phyloP scores from a whole-genome alignment of 2,329 filamentous ascomycete species.

The Scolecobasidium constrictum region DNA sequence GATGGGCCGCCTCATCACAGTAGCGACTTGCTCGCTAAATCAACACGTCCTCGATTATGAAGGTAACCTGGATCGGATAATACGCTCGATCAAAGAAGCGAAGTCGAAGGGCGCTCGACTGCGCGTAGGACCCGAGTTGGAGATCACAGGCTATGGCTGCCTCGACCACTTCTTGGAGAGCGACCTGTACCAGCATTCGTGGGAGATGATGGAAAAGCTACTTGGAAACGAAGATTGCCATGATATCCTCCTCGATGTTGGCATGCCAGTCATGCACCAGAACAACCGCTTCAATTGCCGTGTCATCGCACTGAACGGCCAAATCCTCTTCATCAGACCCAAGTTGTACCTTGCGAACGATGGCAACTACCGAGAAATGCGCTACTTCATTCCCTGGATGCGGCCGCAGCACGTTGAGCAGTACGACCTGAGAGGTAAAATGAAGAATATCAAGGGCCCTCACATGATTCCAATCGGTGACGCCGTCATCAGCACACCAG shows the following conservation, averaged over 20 bases:
- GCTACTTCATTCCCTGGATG: slow-evolving; percentile 55
- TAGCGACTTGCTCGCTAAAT: slow-evolving; percentile 12
- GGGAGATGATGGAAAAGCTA: slow-evolving; percentile 53
- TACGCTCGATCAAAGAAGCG: slow-evolving; percentile 49
- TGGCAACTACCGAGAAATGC: slow-evolving; percentile 45
- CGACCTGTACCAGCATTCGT: slow-evolving; percentile 45
- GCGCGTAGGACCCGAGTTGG: slow-evolving; percentile 40
- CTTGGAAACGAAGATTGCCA: slow-evolving; percentile 48
- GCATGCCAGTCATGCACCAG: slow-evolving; percentile 11
- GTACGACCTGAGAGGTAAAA: slow-evolving; percentile 49
- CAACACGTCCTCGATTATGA: slow-evolving; percentile 46
- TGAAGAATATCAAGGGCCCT: slow-evolving; percentile 42
- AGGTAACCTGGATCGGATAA: slow-evolving; percentile 53
- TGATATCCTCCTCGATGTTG: slow-evolving; percentile 57
- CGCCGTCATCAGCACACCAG: slow-evolving; percentile 44
- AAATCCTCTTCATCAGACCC: slow-evolving; percentile 46
- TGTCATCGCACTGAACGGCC: slow-evolving; percentile 52
- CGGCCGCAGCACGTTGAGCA: slow-evolving; percentile 49
- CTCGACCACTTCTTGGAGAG: slow-evolving; percentile 50
- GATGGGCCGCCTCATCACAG: slow-evolving; percentile 13
- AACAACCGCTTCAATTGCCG: slow-evolving; percentile 51
- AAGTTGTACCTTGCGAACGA: slow-evolving; percentile 48
- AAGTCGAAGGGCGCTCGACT: slow-evolving; percentile 52
- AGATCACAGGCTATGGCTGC: slow-evolving; percentile 48
- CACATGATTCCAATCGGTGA: slow-evolving; percentile 57